Percentiles rank a stretch among this genome's conserved stretches.
phyloP scores from a whole-genome alignment of 2,329 filamentous ascomycete genomes.

The Paecilomyces niveus region DNA sequence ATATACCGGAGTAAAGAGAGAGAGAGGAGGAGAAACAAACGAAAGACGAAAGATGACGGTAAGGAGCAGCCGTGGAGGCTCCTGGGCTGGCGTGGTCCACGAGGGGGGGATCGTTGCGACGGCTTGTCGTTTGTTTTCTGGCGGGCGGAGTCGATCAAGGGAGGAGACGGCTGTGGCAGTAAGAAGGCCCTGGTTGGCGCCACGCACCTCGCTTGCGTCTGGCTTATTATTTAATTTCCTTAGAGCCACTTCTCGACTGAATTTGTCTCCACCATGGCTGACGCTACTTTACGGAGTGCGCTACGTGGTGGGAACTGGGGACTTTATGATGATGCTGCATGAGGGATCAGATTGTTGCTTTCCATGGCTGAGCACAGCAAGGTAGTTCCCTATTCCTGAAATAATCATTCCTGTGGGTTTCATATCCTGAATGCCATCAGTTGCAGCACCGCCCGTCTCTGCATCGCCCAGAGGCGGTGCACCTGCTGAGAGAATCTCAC shows the following conservation, averaged over 20 bases:
- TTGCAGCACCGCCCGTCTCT: not conserved
- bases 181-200: not conserved
- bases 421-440: not conserved
- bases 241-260: not conserved
- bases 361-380: not conserved
- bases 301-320: not conserved
- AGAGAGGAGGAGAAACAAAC: not conserved
- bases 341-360: too few relatives aligned
- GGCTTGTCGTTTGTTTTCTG: too few relatives aligned
- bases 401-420: not conserved
- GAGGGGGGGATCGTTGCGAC: not conserved
- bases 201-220: not conserved
- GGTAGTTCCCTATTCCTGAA: not conserved
- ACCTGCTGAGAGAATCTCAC: not conserved
- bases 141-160: too few relatives aligned
- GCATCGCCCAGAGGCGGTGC: not conserved
- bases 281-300: not conserved
- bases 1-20: constrained; percentile 4
- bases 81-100: not conserved
- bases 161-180: not conserved
- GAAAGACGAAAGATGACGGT: constrained; percentile 4
- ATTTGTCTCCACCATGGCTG: not conserved
- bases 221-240: not conserved
- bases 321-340: not conserved
- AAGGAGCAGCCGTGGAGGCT: constrained; percentile 6